phyloP scores from a whole-genome alignment of 139 green algal genomes.

The Chara braunii region DNA sequence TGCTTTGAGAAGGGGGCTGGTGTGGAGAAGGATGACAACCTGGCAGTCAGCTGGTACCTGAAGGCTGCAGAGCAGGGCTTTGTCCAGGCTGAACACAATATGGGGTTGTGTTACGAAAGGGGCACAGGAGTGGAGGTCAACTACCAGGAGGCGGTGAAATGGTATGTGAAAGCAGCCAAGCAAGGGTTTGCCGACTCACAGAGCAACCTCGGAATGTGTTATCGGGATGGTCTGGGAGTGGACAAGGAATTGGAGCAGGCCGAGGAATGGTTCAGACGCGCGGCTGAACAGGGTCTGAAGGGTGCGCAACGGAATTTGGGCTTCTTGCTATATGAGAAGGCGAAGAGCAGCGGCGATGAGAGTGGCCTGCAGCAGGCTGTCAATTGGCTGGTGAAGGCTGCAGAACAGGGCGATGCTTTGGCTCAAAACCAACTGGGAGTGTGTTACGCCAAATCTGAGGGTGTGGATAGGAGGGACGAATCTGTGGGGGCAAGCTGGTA shows the following conservation, averaged over 20 bases:
- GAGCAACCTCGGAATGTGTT: neutral
- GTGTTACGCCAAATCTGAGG: no score
- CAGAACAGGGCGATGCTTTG: slow-evolving; percentile 13
- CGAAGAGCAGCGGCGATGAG: neutral
- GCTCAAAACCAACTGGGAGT: slow-evolving; percentile 34
- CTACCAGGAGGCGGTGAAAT: neutral
- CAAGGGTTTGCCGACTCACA: neutral
- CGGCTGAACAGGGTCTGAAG: slow-evolving; percentile 11
- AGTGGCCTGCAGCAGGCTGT: slow-evolving; percentile 26
- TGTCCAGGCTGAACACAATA: slow-evolving; percentile 15
- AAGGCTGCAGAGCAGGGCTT: slow-evolving; percentile 37
- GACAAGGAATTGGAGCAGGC: slow-evolving; percentile 16
- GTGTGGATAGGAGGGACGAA: slow-evolving; percentile 17
- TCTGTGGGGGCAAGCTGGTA: slow-evolving; percentile 6
- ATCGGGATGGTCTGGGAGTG: neutral
- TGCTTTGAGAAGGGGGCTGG: slow-evolving; percentile 12
- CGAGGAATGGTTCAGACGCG: slow-evolving; percentile 9
- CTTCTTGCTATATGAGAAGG: neutral
- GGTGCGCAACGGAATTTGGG: slow-evolving; percentile 15
- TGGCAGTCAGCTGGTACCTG: slow-evolving; percentile 34
- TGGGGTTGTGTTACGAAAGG: slow-evolving; percentile 31
- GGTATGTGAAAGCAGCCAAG: neutral
- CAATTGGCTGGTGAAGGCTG: slow-evolving; percentile 23
- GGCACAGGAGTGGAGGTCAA: slow-evolving; percentile 18
- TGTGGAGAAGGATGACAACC: slow-evolving; percentile 7